Evolutionary conservation across 2,329 filamentous ascomycete species (phyloP).

Genomic region (Sclerotinia minor): DNA sequence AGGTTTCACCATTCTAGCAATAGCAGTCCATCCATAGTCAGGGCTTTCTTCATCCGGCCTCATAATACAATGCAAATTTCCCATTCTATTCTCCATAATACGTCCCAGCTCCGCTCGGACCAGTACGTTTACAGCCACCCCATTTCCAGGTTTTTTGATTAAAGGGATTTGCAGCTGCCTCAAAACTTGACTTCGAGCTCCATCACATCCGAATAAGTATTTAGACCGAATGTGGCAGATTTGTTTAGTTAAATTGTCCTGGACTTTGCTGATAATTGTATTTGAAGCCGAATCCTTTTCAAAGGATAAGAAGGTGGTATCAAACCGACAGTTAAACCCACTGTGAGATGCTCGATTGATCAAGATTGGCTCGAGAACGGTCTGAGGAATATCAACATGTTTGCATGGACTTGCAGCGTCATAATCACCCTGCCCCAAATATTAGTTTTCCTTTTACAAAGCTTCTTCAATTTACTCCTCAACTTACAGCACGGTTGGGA

Average conservation of each 20-base stretch:
- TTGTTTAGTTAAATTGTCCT: conserved; percentile 43
- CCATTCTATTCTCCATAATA: conserved; percentile 51
- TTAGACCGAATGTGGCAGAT: conserved; percentile 51
- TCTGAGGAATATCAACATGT: conserved; percentile 50
- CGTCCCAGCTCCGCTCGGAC: conserved; percentile 53
- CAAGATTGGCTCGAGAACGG: conserved; percentile 51
- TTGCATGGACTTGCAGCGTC: conserved; percentile 47
- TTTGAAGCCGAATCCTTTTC: conserved; percentile 26
- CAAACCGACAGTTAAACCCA: conserved; percentile 48
- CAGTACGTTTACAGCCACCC: conserved; percentile 52
- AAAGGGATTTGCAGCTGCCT: conserved; percentile 50
- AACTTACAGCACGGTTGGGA: conserved; percentile 46
- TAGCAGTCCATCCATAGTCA: conserved; percentile 51
- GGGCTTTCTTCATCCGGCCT: conserved; percentile 54
- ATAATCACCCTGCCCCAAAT: conserved; percentile 45
- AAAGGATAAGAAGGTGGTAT: conserved; percentile 45
- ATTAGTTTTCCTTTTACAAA: not conserved
- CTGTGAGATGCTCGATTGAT: conserved; percentile 45
- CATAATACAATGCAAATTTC: conserved; percentile 62
- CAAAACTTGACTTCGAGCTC: conserved; percentile 49
- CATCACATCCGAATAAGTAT: conserved; percentile 62
- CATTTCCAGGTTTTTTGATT: conserved; percentile 48
- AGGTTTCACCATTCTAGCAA: conserved; percentile 61
- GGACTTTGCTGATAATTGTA: conserved; percentile 41
- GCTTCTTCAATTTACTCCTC: not conserved